These are phyloP conservation scores for Nyssa sinensis DNA, from an alignment of 148 eudicot species.

Conservation along the genomic window DNA sequence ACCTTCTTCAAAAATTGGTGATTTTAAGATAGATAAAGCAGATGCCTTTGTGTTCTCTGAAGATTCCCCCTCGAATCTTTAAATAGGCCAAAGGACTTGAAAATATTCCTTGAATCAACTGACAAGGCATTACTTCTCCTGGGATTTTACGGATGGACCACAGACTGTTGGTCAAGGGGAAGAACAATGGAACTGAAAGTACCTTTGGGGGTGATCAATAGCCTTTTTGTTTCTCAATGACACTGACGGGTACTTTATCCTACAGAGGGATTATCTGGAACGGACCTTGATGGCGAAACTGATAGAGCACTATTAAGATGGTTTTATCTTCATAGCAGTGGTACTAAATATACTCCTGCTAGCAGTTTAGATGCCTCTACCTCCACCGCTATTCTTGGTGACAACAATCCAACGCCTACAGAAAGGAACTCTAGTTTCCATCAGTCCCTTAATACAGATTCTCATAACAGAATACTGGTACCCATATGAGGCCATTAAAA, in stretches of 20 bases:
- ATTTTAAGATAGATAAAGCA: no score
- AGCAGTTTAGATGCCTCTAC: no score
- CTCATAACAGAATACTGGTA: no score
- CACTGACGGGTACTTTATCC: conserved; percentile 21
- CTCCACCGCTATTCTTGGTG: no score
- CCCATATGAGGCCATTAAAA: no score
- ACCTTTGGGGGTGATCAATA: conserved; percentile 14
- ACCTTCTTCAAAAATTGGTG: no score
- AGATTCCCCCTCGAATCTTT: conserved; percentile 66
- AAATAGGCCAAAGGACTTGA: conserved; percentile 50
- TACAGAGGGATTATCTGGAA: conserved; percentile 40
- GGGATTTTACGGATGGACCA: conserved; percentile 89
- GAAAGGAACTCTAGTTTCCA: no score
- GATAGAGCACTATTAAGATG: conserved; percentile 53
- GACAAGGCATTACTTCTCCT: conserved; percentile 74
- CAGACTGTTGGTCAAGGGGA: conserved; percentile 45
- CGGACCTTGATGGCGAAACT: conserved; percentile 31
- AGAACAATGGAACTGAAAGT: conserved; percentile 31
- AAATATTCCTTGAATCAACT: conserved; percentile 65
- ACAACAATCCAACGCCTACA: no score
- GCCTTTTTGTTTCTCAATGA: conserved; percentile 12
- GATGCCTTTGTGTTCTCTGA: no score
- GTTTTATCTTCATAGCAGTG: no score
- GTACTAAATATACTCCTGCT: no score
- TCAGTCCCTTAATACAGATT: no score